These are phyloP conservation scores for Neltuma alba DNA, from an alignment of 306 rosid species.

Conservation along the genomic window DNA sequence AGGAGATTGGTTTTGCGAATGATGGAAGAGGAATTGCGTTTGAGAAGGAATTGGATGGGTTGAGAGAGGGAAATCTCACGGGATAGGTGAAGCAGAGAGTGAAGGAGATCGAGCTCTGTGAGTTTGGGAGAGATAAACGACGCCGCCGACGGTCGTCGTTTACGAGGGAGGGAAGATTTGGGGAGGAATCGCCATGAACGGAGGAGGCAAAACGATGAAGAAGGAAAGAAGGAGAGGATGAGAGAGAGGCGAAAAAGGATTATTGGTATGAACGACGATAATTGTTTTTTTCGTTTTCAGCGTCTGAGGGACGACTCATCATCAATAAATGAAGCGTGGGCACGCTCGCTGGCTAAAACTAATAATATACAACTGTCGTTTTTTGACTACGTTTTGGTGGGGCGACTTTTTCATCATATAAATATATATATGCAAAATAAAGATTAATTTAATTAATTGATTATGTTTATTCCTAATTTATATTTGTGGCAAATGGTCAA, in stretches of 20 bases:
- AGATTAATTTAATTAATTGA: not conserved
- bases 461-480: not conserved
- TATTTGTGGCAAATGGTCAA: slow-evolving; percentile 25
- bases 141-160: slow-evolving; percentile 63
- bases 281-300: too few species aligned
- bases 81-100: slow-evolving; percentile 56
- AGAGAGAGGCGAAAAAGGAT: too few species aligned
- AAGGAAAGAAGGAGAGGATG: not conserved
- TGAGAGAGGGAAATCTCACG: slow-evolving; percentile 53
- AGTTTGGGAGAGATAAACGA: slow-evolving; percentile 60
- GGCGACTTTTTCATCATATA: not conserved
- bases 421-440: too few species aligned
- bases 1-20: slow-evolving; percentile 66
- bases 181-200: slow-evolving; percentile 63
- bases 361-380: slow-evolving; percentile 31
- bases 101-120: slow-evolving; percentile 44
- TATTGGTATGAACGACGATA: too few species aligned
- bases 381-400: slow-evolving; percentile 41
- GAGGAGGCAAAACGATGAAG: not conserved
- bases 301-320: not conserved
- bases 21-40: slow-evolving; percentile 46
- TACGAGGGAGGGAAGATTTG: slow-evolving; percentile 54
- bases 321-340: slow-evolving; percentile 21
- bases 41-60: slow-evolving; percentile 45
- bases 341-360: not conserved